Percentiles rank a stretch among this genome's conserved stretches.
Conservation (phyloP, 2,329 filamentous ascomycete genomes). For the Aschersonia sp. region DNA sequence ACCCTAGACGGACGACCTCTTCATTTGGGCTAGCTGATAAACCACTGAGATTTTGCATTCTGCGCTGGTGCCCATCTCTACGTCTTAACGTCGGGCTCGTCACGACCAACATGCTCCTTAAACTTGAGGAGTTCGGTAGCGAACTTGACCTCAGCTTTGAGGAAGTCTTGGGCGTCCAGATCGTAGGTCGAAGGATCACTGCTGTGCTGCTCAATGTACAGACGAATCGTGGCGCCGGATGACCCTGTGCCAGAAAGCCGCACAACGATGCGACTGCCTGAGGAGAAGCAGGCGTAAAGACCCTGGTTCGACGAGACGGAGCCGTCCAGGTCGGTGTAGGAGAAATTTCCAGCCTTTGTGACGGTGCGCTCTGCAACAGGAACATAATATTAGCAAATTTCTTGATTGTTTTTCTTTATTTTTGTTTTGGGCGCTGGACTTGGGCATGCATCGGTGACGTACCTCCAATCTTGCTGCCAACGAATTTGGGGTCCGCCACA, state of each 20-base stretch:
- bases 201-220: constrained; percentile 96
- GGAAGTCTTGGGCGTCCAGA: constrained; percentile 80
- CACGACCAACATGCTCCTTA: constrained; percentile 83
- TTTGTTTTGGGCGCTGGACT: too few species aligned
- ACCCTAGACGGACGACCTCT: too few species aligned
- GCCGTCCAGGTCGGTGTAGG: constrained; percentile 96
- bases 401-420: not conserved
- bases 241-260: constrained; percentile 90
- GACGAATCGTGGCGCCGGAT: constrained; percentile 85
- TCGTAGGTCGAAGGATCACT: constrained; percentile 63
- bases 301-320: constrained; percentile 94
- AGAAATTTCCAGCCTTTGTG: constrained; percentile 84
- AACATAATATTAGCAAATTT: too few species aligned
- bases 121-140: constrained; percentile 79
- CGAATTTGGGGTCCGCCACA: constrained; percentile 58
- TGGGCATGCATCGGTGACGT: constrained; percentile 8
- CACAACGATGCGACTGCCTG: constrained; percentile 88
- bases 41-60: too few species aligned
- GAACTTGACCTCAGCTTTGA: constrained; percentile 77
- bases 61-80: constrained; percentile 23
- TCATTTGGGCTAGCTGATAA: too few species aligned
- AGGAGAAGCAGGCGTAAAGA: constrained; percentile 85
- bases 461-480: constrained; percentile 70
- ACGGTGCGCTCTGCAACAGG: constrained; percentile 53
- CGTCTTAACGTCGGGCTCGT: constrained; percentile 93